phyloP scores from a whole-genome alignment of 164 flowering plant species.

The Liriodendron chinense region DNA sequence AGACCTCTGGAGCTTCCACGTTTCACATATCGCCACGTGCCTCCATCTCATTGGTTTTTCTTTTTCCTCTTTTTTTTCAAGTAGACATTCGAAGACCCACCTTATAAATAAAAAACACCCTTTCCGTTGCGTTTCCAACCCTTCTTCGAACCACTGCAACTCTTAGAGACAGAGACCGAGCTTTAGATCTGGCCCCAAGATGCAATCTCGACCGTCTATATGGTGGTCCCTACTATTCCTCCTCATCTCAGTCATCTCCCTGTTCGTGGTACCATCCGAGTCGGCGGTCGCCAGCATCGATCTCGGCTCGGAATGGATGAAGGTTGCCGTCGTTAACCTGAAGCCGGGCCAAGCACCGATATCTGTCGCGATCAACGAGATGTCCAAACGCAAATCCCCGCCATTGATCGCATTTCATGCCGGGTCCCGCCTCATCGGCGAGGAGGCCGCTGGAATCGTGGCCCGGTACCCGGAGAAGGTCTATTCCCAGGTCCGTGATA shows the following conservation, averaged over 20 bases:
- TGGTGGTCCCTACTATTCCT: background rate
- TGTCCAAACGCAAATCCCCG: conserved; percentile 97
- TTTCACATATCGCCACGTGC: no score
- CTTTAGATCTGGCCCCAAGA: background rate
- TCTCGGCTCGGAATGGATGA: conserved; percentile 93
- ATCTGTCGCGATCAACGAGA: conserved; percentile 87
- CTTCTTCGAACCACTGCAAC: no score
- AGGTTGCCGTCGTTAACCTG: conserved; percentile 91
- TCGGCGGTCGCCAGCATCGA: conserved; percentile 90
- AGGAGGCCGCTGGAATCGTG: conserved; percentile 75
- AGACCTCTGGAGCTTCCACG: no score
- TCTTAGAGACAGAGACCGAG: background rate
- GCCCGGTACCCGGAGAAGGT: conserved; percentile 88
- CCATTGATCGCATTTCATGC: conserved; percentile 68
- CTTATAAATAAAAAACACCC: no score
- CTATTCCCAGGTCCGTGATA: conserved; percentile 57
- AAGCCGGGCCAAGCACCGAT: conserved; percentile 90
- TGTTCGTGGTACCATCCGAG: conserved; percentile 28
- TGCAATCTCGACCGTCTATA: background rate
- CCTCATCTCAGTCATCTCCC: conserved; percentile 15
- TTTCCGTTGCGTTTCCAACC: no score
- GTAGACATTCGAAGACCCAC: no score
- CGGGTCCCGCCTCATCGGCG: conserved; percentile 67
- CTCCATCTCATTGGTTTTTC: no score
- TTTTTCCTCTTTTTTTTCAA: no score